Evolutionary conservation across 768 basidiomycete species (phyloP), one percentile per base, ranked within the genome.

Genomic region (Lactarius deliciosus): DNA sequence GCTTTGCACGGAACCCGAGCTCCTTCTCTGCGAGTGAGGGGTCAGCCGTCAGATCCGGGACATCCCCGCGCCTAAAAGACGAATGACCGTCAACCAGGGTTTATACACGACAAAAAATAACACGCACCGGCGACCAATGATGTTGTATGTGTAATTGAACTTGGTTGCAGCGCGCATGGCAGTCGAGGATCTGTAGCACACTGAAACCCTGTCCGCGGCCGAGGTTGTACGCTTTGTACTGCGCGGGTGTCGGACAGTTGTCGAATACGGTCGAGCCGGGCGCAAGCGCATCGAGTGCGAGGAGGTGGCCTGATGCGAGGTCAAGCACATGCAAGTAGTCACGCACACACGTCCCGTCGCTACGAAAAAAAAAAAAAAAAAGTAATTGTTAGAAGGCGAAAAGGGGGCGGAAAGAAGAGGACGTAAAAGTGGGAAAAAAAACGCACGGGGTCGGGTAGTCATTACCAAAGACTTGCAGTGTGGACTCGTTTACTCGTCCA

Each of bases 321-420:
- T 99, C 97, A 75, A 98, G 85, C 68, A 99, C 86, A 73, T 95
- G 94, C 15, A 95, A 81, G 76, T 95, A 95, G 77, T 98, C 96
- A 53, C 96, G 89, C n/a, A 98, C 93, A 73, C 96, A 99, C 9
- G 96, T 98, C 10, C 96, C 96, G 74, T 98, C 96, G 43, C 92
- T 92, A 69, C 45, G 64, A 57, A 18, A 18, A 36, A 18, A 50
- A 25, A 45, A 60, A 28, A 50, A 47, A 20, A 68, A 38, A 20
- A 18, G 18, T 18, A 8, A 20, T 28, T 20, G 32, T 58, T 18
- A 65, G 25, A 30, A 34, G 28, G 16, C 10, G 10, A 43, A 34
- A 32, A 41, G 16, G 20, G 36, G 32, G 16, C 7, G 18, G 28
- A 32, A 25, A 20, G 61, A 34, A 34, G 5, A 70, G 15, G 45